Base-by-base conservation (phyloP, 2,329 filamentous ascomycete genomes). In the Claviceps maximensis region DNA sequence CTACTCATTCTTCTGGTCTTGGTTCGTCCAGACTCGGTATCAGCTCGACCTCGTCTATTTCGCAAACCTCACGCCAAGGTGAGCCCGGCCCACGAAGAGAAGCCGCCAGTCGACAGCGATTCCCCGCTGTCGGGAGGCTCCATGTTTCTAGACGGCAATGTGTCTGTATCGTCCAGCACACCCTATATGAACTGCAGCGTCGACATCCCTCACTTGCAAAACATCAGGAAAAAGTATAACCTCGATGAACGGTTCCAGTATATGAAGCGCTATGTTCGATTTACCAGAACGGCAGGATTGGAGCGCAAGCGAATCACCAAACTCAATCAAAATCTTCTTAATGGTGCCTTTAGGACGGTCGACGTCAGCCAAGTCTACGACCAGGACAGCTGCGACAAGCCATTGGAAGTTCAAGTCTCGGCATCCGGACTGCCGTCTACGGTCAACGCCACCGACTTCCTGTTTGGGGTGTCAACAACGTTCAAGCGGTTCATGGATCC, bases 381-480 rank as follows among this genome's bases (percentile, higher is more conserved):
- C 7, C 58, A 67, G 25, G 70, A 75, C 53, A 62, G 64, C 21
- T 81, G 78, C 45, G 63, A 70, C 19, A 68, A 71, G 51, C 76
- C 78, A 0, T 67, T 81, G 17, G 68, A 76, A 36, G 69, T 79
- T 7, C 69, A 73, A 0, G 77, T 80, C 3, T 63, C 77, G 8
- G 68, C 68, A 47, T 80, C 78, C 0, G 71, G 72, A 3, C 72
- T 69, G 54, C 77, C 78, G 5, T 63, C 67, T 3, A 72, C 71
- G 1, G 77, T 74, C 53, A 76, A 80, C 55, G 71, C 76, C 12
- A 76, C 75, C 40, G 75, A 78, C 55, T 77, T 80, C 62, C 74
- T 80, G 63, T 80, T 80, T 56, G 77, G 77, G 42, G 75, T 81
- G 5, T 80, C 78, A 1, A 80, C 78, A 9, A 79, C 77, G 2